A percentile compares a stretch with the other conserved stretches of the same genome.
phyloP scores from a whole-genome alignment of 768 basidiomycete species.

The Amyloporia xantha region DNA sequence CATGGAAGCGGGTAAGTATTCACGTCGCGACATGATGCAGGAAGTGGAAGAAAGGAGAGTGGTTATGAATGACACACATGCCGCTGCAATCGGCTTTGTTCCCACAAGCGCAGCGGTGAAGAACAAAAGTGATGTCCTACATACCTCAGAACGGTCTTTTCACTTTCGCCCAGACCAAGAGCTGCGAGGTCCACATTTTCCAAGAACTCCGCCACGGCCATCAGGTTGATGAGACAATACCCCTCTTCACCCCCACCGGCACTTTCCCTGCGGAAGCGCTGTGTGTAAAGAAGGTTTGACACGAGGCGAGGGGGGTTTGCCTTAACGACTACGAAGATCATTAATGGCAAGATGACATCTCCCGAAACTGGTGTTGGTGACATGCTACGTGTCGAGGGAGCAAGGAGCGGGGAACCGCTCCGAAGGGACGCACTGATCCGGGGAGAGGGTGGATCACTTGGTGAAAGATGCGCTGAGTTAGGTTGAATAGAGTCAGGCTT shows the following conservation, averaged over 20 bases:
- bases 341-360: conserved; percentile 85
- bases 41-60: conserved; percentile 4
- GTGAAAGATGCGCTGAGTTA: background rate
- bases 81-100: background rate
- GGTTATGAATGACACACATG: background rate
- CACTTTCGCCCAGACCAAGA: conserved; percentile 55
- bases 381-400: conserved; percentile 13
- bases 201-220: conserved; percentile 93
- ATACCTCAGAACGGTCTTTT: conserved; percentile 52
- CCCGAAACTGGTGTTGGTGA: conserved; percentile 60
- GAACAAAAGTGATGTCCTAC: conserved; percentile 8
- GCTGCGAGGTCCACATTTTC: conserved; percentile 87
- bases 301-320: conserved; percentile 82
- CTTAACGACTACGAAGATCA: conserved; percentile 93
- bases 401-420: conserved; percentile 6
- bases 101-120: background rate
- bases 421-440: background rate
- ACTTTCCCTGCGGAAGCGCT: conserved; percentile 50
- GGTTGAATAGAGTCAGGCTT: background rate
- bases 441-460: background rate
- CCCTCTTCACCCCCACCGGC: conserved; percentile 72
- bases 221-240: conserved; percentile 90
- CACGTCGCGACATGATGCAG: background rate
- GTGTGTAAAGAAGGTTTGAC: conserved; percentile 59
- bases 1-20: conserved; percentile 1